A percentile compares a stretch with the other conserved stretches of the same genome.
phyloP scores from a whole-genome alignment of 2,329 filamentous ascomycete species.

The Pseudocercospora vitis region DNA sequence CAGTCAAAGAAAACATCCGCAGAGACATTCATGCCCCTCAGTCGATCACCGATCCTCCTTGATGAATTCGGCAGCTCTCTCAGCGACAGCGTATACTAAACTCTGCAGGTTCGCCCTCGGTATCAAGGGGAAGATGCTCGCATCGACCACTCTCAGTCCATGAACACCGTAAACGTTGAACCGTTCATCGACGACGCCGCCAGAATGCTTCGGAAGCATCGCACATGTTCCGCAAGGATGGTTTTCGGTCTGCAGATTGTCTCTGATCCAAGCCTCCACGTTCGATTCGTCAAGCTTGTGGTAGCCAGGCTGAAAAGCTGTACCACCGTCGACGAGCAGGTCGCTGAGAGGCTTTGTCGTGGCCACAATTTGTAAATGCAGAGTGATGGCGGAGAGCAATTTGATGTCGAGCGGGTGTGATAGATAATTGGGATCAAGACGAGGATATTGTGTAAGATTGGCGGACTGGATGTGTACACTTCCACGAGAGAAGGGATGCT shows the following conservation, averaged over 20 bases:
- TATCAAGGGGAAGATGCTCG: constrained; percentile 25
- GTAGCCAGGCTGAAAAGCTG: constrained; percentile 13
- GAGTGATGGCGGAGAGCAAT: constrained; percentile 14
- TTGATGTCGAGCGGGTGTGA: constrained; percentile 52
- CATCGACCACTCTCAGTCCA: constrained; percentile 28
- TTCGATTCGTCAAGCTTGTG: constrained; percentile 8
- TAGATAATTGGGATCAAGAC: constrained; percentile 31
- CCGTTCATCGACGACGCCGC: constrained; percentile 26
- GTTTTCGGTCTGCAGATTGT: constrained; percentile 16
- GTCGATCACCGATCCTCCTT: constrained; percentile 4
- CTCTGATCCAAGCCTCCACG: constrained; percentile 16
- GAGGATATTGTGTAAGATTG: constrained; percentile 23
- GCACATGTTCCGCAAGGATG: constrained; percentile 20
- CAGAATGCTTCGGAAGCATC: constrained; percentile 22
- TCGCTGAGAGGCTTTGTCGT: background rate
- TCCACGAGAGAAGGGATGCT: constrained; percentile 49
- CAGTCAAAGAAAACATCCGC: background rate
- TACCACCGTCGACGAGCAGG: background rate
- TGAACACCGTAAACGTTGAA: constrained; percentile 25
- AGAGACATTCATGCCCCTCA: background rate
- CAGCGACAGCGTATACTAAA: constrained; percentile 27
- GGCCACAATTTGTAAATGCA: constrained; percentile 16
- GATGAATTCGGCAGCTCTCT: constrained; percentile 24
- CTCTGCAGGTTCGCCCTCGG: constrained; percentile 26
- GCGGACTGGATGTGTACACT: constrained; percentile 40